These are phyloP conservation scores for Diddensiella transvaalensis DNA, from an alignment of 805 yeast species.

Conservation along the genomic window DNA sequence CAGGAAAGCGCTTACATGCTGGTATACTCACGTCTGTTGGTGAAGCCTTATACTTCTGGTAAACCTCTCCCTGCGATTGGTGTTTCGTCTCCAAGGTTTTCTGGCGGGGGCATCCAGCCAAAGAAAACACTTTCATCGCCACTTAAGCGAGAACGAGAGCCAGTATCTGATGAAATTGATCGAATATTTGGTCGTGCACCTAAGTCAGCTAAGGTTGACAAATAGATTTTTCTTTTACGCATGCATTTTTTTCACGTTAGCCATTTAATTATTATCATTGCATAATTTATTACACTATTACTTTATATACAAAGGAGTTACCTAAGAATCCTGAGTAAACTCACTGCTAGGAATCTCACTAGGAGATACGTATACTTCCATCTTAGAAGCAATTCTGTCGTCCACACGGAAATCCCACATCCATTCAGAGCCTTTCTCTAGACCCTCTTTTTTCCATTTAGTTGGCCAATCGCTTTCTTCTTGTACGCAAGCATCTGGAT, in stretches of 20 bases:
- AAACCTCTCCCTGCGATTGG: too few species aligned
- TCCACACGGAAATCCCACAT: constrained; percentile 69
- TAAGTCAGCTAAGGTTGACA: too few species aligned
- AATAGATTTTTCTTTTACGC: too few species aligned
- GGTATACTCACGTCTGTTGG: constrained; percentile 60
- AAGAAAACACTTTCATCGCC: background rate
- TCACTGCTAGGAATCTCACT: background rate
- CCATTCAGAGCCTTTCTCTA: constrained; percentile 81
- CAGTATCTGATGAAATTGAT: constrained; percentile 26
- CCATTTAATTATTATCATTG: constrained; percentile 3
- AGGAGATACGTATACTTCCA: constrained; percentile 35
- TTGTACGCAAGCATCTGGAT: constrained; percentile 42
- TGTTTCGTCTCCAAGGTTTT: too few species aligned
- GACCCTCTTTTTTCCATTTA: constrained; percentile 77
- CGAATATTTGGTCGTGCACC: constrained; percentile 29
- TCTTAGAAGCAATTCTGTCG: constrained; percentile 52
- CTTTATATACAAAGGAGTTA: background rate
- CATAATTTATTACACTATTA: background rate
- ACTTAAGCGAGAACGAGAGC: constrained; percentile 8
- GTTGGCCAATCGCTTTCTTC: constrained; percentile 88
- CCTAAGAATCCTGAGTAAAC: background rate
- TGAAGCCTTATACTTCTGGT: background rate
- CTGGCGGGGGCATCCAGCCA: background rate
- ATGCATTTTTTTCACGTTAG: too few species aligned
- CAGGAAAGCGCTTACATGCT: constrained; percentile 91